Conservation (phyloP, 192 early-diverging fungal species). For the Coemansia sp. region DNA sequence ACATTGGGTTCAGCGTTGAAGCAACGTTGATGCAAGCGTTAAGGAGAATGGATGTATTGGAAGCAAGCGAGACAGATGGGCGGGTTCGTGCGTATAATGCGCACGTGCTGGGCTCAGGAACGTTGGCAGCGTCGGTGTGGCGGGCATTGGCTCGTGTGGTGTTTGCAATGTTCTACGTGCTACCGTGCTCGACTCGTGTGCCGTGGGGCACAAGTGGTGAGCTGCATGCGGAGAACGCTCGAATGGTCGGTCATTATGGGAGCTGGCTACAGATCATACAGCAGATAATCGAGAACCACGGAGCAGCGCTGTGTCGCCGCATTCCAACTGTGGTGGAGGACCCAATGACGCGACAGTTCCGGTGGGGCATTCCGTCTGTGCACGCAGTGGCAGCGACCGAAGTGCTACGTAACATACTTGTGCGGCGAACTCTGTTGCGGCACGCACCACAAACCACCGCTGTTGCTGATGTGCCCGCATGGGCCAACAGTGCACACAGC, state of each 20-base stretch:
- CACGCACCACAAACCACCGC: not conserved
- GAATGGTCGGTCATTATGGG: conserved; percentile 25
- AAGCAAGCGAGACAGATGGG: conserved; percentile 22
- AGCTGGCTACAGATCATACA: conserved; percentile 42
- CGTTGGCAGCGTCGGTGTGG: conserved; percentile 28
- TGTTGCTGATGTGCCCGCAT: not conserved
- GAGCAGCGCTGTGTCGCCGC: conserved; percentile 31
- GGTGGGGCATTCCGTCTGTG: conserved; percentile 46
- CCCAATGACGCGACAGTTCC: conserved; percentile 40
- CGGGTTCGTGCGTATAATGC: conserved; percentile 32
- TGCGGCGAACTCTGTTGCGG: conserved; percentile 28
- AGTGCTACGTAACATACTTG: conserved; percentile 32
- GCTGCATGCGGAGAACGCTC: conserved; percentile 14
- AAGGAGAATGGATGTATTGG: conserved; percentile 34
- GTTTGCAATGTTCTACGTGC: conserved; percentile 41
- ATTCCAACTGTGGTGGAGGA: conserved; percentile 46
- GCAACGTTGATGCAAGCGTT: conserved; percentile 46
- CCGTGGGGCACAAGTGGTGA: conserved; percentile 1
- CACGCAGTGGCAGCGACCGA: conserved; percentile 39
- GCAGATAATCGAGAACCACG: conserved; percentile 49
- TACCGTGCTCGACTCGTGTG: conserved; percentile 36
- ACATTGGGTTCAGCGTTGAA: conserved; percentile 53
- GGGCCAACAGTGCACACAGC: conserved; percentile 4
- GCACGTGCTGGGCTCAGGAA: conserved; percentile 37
- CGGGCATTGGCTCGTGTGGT: conserved; percentile 38